A percentile compares a stretch with the other conserved stretches of the same genome.
Evolutionary conservation across 2,329 filamentous ascomycete genomes (phyloP).

Genomic region (Fusarium nodosum): DNA sequence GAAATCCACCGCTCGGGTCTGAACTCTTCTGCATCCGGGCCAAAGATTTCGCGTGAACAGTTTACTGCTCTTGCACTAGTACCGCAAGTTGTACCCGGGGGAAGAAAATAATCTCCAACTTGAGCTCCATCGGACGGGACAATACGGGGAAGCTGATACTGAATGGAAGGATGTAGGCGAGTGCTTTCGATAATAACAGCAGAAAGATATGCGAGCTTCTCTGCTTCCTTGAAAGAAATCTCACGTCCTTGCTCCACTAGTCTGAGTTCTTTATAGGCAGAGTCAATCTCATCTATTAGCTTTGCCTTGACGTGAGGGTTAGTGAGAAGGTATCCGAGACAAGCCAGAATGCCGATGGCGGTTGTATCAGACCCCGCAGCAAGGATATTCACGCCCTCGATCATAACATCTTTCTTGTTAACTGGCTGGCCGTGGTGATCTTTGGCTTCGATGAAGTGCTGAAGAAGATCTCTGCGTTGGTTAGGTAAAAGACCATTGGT

Average conservation of each 20-base stretch:
- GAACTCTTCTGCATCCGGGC: slow-evolving; percentile 14
- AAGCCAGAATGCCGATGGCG: slow-evolving; percentile 23
- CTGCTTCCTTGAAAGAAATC: slow-evolving; percentile 28
- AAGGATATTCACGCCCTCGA: slow-evolving; percentile 30
- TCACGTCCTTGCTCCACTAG: slow-evolving; percentile 10
- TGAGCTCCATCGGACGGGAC: neutral
- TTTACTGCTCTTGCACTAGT: slow-evolving; percentile 19
- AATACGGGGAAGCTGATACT: slow-evolving; percentile 31
- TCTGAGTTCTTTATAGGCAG: neutral
- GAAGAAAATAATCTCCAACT: slow-evolving; percentile 15
- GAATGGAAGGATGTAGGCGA: slow-evolving; percentile 22
- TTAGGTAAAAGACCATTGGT: neutral
- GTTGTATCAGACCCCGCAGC: slow-evolving; percentile 33
- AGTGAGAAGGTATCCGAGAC: slow-evolving; percentile 6
- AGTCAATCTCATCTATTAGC: slow-evolving; percentile 18
- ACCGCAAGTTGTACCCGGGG: slow-evolving; percentile 3
- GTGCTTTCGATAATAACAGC: slow-evolving; percentile 25
- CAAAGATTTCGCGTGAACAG: slow-evolving; percentile 14
- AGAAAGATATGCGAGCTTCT: slow-evolving; percentile 20
- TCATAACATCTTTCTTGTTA: slow-evolving; percentile 23
- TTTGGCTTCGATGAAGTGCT: slow-evolving; percentile 29
- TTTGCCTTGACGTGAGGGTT: neutral
- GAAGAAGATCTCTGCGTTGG: slow-evolving; percentile 23
- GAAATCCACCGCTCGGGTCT: slow-evolving; percentile 24
- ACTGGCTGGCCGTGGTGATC: slow-evolving; percentile 4